Evolutionary conservation across 768 basidiomycete genomes (phyloP), one percentile per base, ranked within the genome.

Genomic region (Pseudohyphozyma bogoriensis): DNA sequence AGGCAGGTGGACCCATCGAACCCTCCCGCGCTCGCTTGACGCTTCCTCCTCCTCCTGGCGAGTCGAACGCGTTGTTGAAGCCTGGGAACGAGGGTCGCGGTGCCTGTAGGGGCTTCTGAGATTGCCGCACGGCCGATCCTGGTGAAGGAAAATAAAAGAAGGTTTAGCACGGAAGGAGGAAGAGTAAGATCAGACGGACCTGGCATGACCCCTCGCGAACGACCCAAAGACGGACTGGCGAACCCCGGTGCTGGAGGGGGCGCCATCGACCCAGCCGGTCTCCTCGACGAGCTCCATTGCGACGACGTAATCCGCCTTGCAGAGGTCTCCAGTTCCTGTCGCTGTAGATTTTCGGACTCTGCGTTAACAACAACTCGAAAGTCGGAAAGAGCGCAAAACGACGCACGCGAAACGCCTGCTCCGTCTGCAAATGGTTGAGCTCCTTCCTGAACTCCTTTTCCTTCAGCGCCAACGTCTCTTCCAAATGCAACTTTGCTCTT

Each of bases 51-150:
- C 45, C 24, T 13, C 24, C 22, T 15, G 45, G 22, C 4, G 45
- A 46, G 24, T 37, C 51, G 44, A 63, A 63, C 18, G 57, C 49
- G 31, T 58, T 63, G 29, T 59, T 47, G 24, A 63, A 63, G 20
- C 35, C 35, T 6, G 42, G 33, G 20, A 63, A 59, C 8, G 53
- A 7, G 10, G 61, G 51, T 20, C 28, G 50, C 50, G 37, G 46
- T n/a, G 8, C n/a, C 18, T 44, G 35, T 35, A 13, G 47, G 47
- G 22, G 42, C 31, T 31, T 51, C 35, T 1, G 47, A 16, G 0
- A 46, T 39, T 31, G 46, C 12, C 24, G 51, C 20, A 1, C n/a
- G 24, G 6, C n/a, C 55, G 29, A 4, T 12, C 26, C 28, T n/a
- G 28, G 29, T 33, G 35, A 5, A 26, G 33, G n/a, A 10, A 18